These are phyloP conservation scores for Fusarium brevicatenulatum DNA, from an alignment of 2,329 filamentous ascomycete species.

Conservation along the genomic window DNA sequence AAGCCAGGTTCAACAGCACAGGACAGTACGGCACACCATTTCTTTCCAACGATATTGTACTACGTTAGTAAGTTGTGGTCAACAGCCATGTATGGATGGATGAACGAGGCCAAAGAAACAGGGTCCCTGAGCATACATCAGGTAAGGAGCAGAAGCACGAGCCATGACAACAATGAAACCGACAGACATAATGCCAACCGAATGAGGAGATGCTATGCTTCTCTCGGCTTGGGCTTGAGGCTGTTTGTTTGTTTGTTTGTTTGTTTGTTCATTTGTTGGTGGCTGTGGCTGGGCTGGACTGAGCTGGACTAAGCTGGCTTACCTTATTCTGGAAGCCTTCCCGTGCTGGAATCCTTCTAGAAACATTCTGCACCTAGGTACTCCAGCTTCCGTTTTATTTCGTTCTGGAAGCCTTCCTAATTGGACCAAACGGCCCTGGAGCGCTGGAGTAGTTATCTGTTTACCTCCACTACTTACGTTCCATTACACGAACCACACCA, in stretches of 20 bases:
- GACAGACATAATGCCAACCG: background rate
- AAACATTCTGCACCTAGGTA: constrained; percentile 8
- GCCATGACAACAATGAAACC: constrained; percentile 1
- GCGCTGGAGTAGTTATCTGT: background rate
- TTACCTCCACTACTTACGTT: background rate
- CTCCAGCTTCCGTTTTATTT: background rate
- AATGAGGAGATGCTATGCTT: constrained; percentile 1
- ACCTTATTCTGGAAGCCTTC: background rate
- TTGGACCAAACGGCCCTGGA: constrained; percentile 3
- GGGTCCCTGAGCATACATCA: background rate
- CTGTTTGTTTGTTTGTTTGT: background rate
- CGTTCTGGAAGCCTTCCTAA: constrained; percentile 43
- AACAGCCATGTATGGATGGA: background rate
- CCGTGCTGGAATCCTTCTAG: constrained; percentile 34
- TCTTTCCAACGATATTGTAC: background rate
- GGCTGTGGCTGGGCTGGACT: background rate
- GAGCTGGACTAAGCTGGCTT: background rate
- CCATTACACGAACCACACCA: constrained; percentile 29
- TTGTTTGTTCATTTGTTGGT: background rate
- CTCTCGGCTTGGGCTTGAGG: background rate
- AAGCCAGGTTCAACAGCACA: background rate
- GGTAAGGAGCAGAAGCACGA: constrained; percentile 15
- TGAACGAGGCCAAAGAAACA: background rate
- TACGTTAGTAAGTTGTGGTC: background rate
- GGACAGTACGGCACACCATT: background rate